A percentile compares a stretch with the other conserved stretches of the same genome.
phyloP scores from a whole-genome alignment of 768 basidiomycete genomes.

The Dioszegia hungarica region DNA sequence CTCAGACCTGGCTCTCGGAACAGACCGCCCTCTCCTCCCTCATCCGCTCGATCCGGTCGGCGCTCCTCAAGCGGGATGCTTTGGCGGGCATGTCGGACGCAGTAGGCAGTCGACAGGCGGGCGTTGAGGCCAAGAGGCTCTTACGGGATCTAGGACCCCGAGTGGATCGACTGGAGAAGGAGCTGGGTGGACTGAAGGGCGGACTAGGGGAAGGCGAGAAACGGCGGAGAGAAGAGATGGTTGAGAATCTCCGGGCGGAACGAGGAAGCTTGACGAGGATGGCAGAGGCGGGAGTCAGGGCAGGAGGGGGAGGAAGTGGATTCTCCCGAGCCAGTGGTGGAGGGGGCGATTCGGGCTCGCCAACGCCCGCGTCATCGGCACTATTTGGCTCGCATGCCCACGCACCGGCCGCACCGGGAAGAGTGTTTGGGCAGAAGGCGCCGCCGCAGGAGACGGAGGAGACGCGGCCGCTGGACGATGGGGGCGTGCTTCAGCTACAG shows the following conservation, averaged over 20 bases:
- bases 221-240: constrained; percentile 80
- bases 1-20: constrained; percentile 79
- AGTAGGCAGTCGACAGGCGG: constrained; percentile 66
- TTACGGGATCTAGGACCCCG: constrained; percentile 52
- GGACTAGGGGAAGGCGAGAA: constrained; percentile 91
- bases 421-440: constrained; percentile 68
- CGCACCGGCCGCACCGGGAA: constrained; percentile 29
- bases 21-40: constrained; percentile 52
- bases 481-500: constrained; percentile 73
- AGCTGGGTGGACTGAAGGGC: constrained; percentile 62
- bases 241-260: constrained; percentile 81
- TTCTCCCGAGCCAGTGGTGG: not conserved
- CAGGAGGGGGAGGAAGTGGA: constrained; percentile 7
- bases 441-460: constrained; percentile 70
- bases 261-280: constrained; percentile 81
- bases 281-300: constrained; percentile 67
- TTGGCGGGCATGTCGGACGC: constrained; percentile 71
- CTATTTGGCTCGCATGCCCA: constrained; percentile 2
- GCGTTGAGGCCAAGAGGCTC: constrained; percentile 68
- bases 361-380: not conserved
- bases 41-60: constrained; percentile 74
- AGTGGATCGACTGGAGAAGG: constrained; percentile 63
- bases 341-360: too few species aligned
- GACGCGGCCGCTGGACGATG: constrained; percentile 82
- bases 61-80: constrained; percentile 79